phyloP scores from a whole-genome alignment of 75 land plant genomes.

The Pinus albicaulis region DNA sequence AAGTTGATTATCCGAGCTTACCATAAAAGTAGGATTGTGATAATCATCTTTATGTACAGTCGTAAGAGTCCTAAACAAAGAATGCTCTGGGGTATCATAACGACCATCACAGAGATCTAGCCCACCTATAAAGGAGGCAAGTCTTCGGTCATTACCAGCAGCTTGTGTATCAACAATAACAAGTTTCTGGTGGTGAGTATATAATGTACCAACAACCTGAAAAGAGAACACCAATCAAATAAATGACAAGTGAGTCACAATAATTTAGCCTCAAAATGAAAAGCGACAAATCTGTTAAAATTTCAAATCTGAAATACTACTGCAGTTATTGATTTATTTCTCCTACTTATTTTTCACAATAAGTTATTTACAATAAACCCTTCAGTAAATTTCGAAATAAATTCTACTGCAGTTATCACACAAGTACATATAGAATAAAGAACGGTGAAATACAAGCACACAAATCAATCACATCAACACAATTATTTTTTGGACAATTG shows the following conservation, averaged over 20 bases:
- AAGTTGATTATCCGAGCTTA: constrained; percentile 13
- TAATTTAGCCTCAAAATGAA: neutral
- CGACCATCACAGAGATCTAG: constrained; percentile 71
- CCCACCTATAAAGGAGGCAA: constrained; percentile 68
- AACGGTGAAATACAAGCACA: too few species aligned
- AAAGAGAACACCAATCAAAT: neutral
- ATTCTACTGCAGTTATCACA: too few species aligned
- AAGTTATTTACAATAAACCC: too few species aligned
- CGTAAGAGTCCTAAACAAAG: constrained; percentile 38
- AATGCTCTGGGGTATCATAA: constrained; percentile 63
- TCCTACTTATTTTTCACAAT: too few species aligned
- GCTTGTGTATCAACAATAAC: constrained; percentile 68
- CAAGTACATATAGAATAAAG: too few species aligned
- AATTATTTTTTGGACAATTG: too few species aligned
- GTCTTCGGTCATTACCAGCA: constrained; percentile 30
- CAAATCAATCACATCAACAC: too few species aligned
- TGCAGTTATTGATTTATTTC: too few species aligned
- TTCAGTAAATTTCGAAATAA: too few species aligned
- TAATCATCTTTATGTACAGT: constrained; percentile 51
- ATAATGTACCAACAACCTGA: constrained; percentile 60
- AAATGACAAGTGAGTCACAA: too few species aligned
- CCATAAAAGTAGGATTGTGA: constrained; percentile 61
- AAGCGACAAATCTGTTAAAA: neutral
- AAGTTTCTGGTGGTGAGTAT: constrained; percentile 66
- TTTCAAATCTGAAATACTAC: too few species aligned